Percentiles rank a stretch among this genome's conserved stretches.
Evolutionary conservation across 2,329 filamentous ascomycete genomes (phyloP).

Genomic region (Penicillium decumbens): DNA sequence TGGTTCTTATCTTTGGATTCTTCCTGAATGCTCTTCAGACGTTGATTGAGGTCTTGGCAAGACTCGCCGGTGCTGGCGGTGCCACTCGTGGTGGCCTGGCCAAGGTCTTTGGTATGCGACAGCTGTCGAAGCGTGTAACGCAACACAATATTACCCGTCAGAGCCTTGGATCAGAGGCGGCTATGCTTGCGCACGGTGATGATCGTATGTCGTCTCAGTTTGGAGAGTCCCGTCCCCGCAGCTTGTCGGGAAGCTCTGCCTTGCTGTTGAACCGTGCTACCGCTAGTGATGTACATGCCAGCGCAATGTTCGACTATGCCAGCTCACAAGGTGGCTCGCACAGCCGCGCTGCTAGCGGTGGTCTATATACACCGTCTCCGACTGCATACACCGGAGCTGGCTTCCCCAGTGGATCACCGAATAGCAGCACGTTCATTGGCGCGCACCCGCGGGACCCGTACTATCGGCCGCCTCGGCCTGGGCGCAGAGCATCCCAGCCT

Average conservation of each 20-base stretch:
- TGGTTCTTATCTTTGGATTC: conserved; percentile 84
- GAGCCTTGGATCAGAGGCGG: conserved; percentile 76
- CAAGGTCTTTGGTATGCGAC: conserved; percentile 85
- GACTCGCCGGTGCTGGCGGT: conserved; percentile 73
- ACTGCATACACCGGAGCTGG: conserved; percentile 66
- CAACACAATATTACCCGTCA: conserved; percentile 64
- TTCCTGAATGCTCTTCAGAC: conserved; percentile 89
- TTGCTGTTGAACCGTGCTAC: conserved; percentile 54
- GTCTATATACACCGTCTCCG: conserved; percentile 65
- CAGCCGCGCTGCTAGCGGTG: conserved; percentile 56
- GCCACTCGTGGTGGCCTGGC: conserved; percentile 75
- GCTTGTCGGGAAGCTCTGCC: conserved; percentile 59
- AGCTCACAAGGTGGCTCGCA: conserved; percentile 46
- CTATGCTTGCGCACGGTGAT: conserved; percentile 69
- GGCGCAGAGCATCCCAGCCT: conserved; percentile 59
- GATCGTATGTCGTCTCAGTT: conserved; percentile 58
- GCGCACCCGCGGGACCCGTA: conserved; percentile 67
- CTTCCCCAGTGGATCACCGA: conserved; percentile 40
- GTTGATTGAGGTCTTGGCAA: conserved; percentile 78
- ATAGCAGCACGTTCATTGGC: conserved; percentile 42
- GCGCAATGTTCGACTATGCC: conserved; percentile 52
- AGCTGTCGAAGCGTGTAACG: conserved; percentile 69
- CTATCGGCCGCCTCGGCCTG: conserved; percentile 75
- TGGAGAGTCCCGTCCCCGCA: conserved; percentile 52
- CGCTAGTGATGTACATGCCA: conserved; percentile 45